A percentile compares a stretch with the other conserved stretches of the same genome.
Conservation (phyloP, 371 early-diverging fungal species). For the Mortierella sp. region DNA sequence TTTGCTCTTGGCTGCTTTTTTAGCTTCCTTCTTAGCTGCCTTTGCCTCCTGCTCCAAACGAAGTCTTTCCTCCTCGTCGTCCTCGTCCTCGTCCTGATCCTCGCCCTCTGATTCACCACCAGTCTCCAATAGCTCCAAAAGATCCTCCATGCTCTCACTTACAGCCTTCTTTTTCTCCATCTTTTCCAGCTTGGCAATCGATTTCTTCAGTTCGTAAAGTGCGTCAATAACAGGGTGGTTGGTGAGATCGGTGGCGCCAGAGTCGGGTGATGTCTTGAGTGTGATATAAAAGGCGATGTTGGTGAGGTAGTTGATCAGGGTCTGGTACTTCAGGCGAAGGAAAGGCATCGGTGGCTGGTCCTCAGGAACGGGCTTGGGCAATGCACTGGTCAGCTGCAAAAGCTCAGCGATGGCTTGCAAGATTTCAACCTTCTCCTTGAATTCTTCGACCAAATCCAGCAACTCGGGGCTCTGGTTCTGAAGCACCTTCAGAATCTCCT, state of each 20-base stretch:
- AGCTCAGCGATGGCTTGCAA: conserved; percentile 57
- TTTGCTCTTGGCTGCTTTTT: conserved; percentile 33
- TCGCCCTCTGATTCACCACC: conserved; percentile 33
- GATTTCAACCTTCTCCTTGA: conserved; percentile 71
- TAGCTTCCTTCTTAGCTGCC: conserved; percentile 16
- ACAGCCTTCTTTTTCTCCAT: conserved; percentile 67
- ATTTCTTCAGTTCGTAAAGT: conserved; percentile 77
- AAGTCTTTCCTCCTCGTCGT: conserved; percentile 38
- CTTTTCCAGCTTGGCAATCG: conserved; percentile 79
- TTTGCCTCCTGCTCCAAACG: conserved; percentile 30
- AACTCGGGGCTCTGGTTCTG: conserved; percentile 89
- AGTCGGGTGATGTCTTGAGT: conserved; percentile 75
- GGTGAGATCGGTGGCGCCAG: conserved; percentile 64
- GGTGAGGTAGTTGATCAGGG: conserved; percentile 82
- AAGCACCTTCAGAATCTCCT: conserved; percentile 79
- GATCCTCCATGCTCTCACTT: conserved; percentile 58
- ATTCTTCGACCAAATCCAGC: conserved; percentile 80
- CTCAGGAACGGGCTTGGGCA: conserved; percentile 58
- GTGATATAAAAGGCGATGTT: conserved; percentile 92
- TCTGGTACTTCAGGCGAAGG: conserved; percentile 66
- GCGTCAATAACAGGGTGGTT: conserved; percentile 90
- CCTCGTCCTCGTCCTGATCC: conserved; percentile 24
- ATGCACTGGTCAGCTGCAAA: conserved; percentile 42
- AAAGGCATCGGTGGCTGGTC: conserved; percentile 64
- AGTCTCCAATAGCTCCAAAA: conserved; percentile 52